Evolutionary conservation across 257 asterid species (phyloP), one percentile per base, ranked within the genome.

Genomic region (Scutellaria galericulata): DNA sequence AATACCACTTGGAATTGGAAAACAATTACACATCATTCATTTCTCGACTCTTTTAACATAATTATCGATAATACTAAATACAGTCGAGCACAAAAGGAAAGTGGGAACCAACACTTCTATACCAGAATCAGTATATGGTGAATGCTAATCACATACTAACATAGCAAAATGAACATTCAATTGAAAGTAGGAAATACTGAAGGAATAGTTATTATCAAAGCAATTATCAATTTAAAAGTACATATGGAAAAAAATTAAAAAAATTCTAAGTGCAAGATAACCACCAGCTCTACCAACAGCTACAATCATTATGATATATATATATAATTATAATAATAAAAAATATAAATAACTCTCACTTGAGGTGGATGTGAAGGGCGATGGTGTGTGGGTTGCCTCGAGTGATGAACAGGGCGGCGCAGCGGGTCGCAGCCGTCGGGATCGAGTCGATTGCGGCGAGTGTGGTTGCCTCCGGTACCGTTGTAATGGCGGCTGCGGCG

Each of bases 361-460:
- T 75, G 86, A 74, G 69, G 57, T 6, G 71, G 76, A 77, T 73
- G 74, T 9, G 84, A 24, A 68, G 80, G 41, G 40, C 90, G 93
- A 75, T 61, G 79, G 14, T 27, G 75, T 40, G 76, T 39, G 37
- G 73, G 53, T 40, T 71, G 88, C 7, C 84, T 66, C 53, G 78
- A 51, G 10, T 76, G 82, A 54, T 76, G 82, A 48, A 65, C 54
- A 66, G 79, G 42, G 22, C 91, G 90, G 71, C 84, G 89, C 67
- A 75, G 54, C 63, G 87, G 87, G 42, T 83, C 85, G 72, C 86
- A 80, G 52, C 63, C 86, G 70, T 75, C 88, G n/a, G 80, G 74
- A 72, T 84, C 86, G 64, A 68, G 51, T 24, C 96, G 85, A 56
- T 80, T 82, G 40, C 84, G 83, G 75, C 90, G 86, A 22, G 82